Percentiles rank a stretch among this genome's conserved stretches.
phyloP scores from a whole-genome alignment of 257 asterid genomes.

The Leonotis leonurus region DNA sequence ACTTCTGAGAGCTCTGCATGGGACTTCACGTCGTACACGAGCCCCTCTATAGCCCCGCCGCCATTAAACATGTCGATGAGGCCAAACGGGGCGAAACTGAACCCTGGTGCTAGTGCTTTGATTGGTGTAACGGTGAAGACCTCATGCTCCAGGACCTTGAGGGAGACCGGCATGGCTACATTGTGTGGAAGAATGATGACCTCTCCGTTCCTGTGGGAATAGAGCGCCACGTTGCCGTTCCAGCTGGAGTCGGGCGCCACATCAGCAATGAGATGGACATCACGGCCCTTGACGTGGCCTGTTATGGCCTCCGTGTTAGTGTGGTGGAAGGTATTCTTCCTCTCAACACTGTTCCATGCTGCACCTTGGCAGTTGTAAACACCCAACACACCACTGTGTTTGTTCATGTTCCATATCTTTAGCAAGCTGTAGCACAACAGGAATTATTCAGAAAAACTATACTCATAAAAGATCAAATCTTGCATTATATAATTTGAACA shows the following conservation, averaged over 20 bases:
- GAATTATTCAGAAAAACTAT: conserved; percentile 11
- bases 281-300: conserved; percentile 57
- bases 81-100: conserved; percentile 67
- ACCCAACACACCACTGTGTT: conserved; percentile 68
- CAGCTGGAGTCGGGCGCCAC: conserved; percentile 45
- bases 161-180: conserved; percentile 57
- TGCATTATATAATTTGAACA: no score
- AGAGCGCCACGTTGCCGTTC: conserved; percentile 58
- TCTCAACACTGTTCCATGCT: conserved; percentile 67
- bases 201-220: conserved; percentile 41
- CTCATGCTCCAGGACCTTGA: conserved; percentile 76
- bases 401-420: conserved; percentile 94
- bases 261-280: conserved; percentile 68
- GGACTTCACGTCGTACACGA: conserved; percentile 35
- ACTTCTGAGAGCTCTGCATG: conserved; percentile 28
- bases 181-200: conserved; percentile 39
- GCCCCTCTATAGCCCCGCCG: conserved; percentile 74
- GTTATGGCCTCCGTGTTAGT: conserved; percentile 53
- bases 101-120: conserved; percentile 43
- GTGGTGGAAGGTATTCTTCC: conserved; percentile 68
- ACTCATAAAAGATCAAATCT: no score
- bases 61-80: conserved; percentile 80
- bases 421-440: conserved; percentile 42
- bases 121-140: conserved; percentile 62
- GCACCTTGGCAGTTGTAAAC: conserved; percentile 94